phyloP scores from a whole-genome alignment of 2,329 filamentous ascomycete species.

The Penicillium sp. region DNA sequence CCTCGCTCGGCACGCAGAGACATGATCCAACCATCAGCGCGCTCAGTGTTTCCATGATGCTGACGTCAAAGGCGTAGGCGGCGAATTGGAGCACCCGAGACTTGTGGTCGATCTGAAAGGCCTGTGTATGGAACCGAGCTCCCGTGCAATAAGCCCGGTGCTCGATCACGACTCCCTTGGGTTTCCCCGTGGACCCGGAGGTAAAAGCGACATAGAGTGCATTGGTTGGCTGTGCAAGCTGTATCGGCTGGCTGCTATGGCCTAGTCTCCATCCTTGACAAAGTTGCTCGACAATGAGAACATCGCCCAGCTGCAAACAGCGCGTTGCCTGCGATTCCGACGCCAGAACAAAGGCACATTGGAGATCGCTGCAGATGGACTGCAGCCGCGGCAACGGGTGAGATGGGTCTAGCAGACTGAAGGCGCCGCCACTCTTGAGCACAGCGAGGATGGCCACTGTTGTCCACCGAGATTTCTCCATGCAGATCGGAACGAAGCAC shows the following conservation, averaged over 20 bases:
- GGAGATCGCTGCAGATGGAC: neutral
- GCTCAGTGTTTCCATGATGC: constrained; percentile 37
- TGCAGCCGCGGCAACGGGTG: neutral
- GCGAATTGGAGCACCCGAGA: constrained; percentile 43
- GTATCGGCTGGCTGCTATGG: neutral
- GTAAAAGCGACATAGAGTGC: neutral
- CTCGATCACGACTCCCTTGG: neutral
- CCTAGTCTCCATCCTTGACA: neutral
- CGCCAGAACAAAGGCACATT: no score
- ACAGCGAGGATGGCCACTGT: neutral
- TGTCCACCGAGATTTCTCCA: neutral
- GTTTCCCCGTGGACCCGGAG: neutral
- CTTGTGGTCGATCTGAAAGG: constrained; percentile 48
- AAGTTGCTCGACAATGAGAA: neutral
- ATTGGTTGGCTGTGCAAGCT: neutral
- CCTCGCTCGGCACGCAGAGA: constrained; percentile 44
- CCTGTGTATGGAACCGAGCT: constrained; percentile 48
- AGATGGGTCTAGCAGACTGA: neutral
- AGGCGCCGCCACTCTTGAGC: neutral
- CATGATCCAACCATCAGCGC: constrained; percentile 42
- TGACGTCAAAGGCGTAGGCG: constrained; percentile 48
- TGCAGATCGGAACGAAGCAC: neutral
- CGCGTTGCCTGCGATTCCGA: neutral
- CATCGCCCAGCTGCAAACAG: no score
- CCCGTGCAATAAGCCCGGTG: constrained; percentile 56